Evolutionary conservation across 139 green algal species (phyloP).

Genomic region (Yamagishiella unicocca): DNA sequence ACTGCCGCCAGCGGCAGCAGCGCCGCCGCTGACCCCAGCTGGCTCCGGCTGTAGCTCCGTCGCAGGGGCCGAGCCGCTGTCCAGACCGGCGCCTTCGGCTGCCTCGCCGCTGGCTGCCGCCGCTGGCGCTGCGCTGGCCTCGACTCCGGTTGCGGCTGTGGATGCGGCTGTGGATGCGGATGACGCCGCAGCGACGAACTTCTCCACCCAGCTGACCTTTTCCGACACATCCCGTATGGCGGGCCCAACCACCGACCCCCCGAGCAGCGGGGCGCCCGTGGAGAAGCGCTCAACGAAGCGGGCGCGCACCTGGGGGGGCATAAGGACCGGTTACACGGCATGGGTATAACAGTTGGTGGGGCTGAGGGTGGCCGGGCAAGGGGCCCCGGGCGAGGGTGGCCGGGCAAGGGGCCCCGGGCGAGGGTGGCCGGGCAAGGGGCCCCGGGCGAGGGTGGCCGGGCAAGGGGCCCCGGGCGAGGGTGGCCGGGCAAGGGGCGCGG

Average conservation of each 20-base stretch:
- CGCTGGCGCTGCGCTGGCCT: neutral
- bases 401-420: too few species aligned
- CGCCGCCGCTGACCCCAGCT: neutral
- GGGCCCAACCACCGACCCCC: conserved; percentile 81
- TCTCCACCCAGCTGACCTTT: conserved; percentile 91
- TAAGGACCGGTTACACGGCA: too few species aligned
- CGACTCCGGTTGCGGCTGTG: too few species aligned
- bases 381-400: too few species aligned
- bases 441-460: too few species aligned
- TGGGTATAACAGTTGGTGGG: too few species aligned
- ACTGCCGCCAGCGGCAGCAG: neutral
- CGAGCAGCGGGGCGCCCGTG: conserved; percentile 89
- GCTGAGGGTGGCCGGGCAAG: too few species aligned
- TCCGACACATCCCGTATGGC: conserved; percentile 82
- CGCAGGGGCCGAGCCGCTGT: neutral
- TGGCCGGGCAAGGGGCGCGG: too few species aligned
- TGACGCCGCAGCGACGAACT: conserved; percentile 78
- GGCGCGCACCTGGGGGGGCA: conserved; percentile 71
- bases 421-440: too few species aligned
- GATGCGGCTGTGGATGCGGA: neutral
- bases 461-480: too few species aligned
- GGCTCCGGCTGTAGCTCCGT: neutral
- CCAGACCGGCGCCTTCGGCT: neutral
- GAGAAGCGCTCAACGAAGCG: conserved; percentile 94
- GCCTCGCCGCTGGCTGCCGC: neutral